A percentile compares a stretch with the other conserved stretches of the same genome.
Conservation (phyloP, 179 eudicot genomes). For the Spergularia azorica region DNA sequence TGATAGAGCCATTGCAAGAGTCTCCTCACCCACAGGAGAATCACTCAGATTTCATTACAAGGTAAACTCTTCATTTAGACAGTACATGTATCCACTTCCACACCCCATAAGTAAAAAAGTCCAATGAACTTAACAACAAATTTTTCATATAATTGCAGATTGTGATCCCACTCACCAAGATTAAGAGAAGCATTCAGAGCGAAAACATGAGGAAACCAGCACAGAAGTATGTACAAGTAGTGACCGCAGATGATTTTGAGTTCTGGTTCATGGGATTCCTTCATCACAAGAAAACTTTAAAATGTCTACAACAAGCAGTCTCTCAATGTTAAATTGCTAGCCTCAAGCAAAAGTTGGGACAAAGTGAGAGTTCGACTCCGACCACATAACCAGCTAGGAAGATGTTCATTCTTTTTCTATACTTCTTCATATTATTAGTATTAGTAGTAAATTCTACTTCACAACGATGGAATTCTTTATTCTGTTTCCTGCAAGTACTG, state of each 20-base stretch:
- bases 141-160: constrained; percentile 13
- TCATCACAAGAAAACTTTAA: constrained; percentile 45
- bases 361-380: constrained; percentile 15
- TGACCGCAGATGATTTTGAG: constrained; percentile 54
- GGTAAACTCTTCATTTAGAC: background rate
- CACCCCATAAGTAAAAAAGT: background rate
- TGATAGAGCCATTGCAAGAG: constrained; percentile 28
- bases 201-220: constrained; percentile 38
- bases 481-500: background rate
- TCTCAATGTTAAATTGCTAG: constrained; percentile 3
- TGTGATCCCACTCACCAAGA: constrained; percentile 48
- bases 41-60: constrained; percentile 31
- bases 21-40: constrained; percentile 26
- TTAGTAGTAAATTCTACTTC: background rate
- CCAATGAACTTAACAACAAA: background rate
- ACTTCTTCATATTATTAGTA: background rate
- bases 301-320: constrained; percentile 43
- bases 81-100: too few species aligned
- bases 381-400: constrained; percentile 11
- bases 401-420: background rate
- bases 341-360: background rate
- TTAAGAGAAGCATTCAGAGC: constrained; percentile 40
- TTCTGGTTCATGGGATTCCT: constrained; percentile 67
- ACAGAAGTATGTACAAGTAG: constrained; percentile 50
- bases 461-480: background rate